Percentiles rank a stretch among this genome's conserved stretches.
phyloP scores from a whole-genome alignment of 2,329 filamentous ascomycete species.

The Elsinoe necatrix region DNA sequence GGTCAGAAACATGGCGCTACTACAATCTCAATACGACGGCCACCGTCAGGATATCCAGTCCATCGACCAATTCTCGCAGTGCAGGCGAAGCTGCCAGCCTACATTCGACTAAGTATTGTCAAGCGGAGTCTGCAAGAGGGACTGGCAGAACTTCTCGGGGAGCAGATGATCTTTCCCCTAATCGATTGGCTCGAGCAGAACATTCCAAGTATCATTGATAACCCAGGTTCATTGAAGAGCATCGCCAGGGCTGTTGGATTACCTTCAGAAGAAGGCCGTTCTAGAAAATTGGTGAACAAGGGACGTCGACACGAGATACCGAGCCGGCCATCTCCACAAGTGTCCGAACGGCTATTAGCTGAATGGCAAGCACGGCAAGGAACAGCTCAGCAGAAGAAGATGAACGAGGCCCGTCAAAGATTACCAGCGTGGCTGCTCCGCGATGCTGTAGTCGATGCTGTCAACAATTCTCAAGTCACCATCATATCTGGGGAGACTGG shows the following conservation, averaged over 20 bases:
- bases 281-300: conserved; percentile 33
- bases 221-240: conserved; percentile 74
- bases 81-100: conserved; percentile 64
- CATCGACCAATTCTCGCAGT: conserved; percentile 61
- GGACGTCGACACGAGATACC: conserved; percentile 28
- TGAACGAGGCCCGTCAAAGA: conserved; percentile 62
- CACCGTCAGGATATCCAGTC: conserved; percentile 61
- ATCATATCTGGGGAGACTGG: conserved; percentile 97
- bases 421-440: conserved; percentile 83
- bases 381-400: conserved; percentile 58
- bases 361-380: conserved; percentile 64
- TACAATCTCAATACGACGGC: conserved; percentile 59
- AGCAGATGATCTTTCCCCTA: conserved; percentile 84
- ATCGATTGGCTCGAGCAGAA: conserved; percentile 87
- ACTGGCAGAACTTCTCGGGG: conserved; percentile 61
- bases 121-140: conserved; percentile 67
- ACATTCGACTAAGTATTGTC: conserved; percentile 84
- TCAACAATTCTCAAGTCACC: conserved; percentile 73
- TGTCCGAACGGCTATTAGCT: conserved; percentile 50
- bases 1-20: conserved; percentile 37
- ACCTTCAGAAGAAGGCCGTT: conserved; percentile 22
- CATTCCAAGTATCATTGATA: conserved; percentile 71
- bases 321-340: conserved; percentile 51
- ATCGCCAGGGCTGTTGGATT: conserved; percentile 58
- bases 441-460: conserved; percentile 66